Base-by-base conservation (phyloP, 1,284 basidiomycete species). In the Moesziomyces globuligerus region DNA sequence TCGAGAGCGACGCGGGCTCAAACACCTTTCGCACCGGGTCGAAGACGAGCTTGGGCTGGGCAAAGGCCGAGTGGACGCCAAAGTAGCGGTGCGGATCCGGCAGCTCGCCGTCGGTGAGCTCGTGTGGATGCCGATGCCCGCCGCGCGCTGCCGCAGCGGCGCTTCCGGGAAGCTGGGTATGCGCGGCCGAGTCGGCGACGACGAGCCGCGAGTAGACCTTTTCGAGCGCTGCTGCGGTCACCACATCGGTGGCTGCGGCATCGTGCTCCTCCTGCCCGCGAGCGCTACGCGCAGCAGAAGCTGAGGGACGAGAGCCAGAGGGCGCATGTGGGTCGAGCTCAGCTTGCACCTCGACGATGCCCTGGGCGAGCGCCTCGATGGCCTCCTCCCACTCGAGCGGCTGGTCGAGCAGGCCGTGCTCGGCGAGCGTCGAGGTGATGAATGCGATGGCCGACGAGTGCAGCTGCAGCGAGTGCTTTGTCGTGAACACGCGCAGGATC, bases 1-100 rank as follows among this genome's bases (percentile, higher is more conserved):
- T 34, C 2, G 40, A 10, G 6, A 54, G 17, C 39, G 46, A 21
- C 38, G 50, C 45, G 18, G 57, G 50, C 74, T 92, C 91, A 76
- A 95, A 96, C 2, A 90, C 89, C 48, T 90, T 90, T 60, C 92
- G 86, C 73, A 94, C 90, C 21, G 86, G 85, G 32, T 93, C 93
- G 88, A 93, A 98, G 73, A 89, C 87, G 88, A 93, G 91, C 9
- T 89, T 85, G 0, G 95, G 95, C 92, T 98, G 96, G 34, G 94
- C 90, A 74, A 94, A 97, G 10, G 94, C 90, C 81, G 96, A 89
- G 32, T 98, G 86, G 57, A 98, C 86, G 69, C 89, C 88, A 44
- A 98, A 85, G 81, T 95, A 92, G 23, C 88, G 88, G 43, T 94
- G 90, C 7, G 92, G 89, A 70, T 96, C 93, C 23, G 94, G 86